Evolutionary conservation across 768 basidiomycete genomes (phyloP).

Genomic region (Butyriboletus loyo): DNA sequence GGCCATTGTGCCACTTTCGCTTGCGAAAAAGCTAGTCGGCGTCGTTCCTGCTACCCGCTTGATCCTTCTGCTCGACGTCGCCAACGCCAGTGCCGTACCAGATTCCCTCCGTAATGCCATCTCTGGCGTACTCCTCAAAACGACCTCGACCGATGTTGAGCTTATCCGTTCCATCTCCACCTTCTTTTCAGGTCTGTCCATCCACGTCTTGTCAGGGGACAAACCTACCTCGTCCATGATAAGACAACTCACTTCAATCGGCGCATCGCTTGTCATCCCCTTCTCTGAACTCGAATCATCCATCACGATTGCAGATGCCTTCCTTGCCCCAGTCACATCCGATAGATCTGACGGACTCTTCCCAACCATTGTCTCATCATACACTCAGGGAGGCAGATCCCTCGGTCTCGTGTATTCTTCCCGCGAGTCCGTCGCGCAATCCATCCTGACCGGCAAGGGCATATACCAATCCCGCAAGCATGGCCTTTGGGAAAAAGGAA

Average conservation of each 20-base stretch:
- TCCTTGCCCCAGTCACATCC: slow-evolving; percentile 76
- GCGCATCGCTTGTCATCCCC: slow-evolving; percentile 69
- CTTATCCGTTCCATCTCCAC: slow-evolving; percentile 73
- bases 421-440: slow-evolving; percentile 75
- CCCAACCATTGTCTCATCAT: slow-evolving; percentile 85
- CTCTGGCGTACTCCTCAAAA: slow-evolving; percentile 79
- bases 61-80: slow-evolving; percentile 71
- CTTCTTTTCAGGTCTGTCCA: slow-evolving; percentile 62
- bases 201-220: slow-evolving; percentile 57
- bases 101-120: slow-evolving; percentile 71
- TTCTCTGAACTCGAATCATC: slow-evolving; percentile 59
- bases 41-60: slow-evolving; percentile 68
- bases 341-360: slow-evolving; percentile 92
- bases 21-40: slow-evolving; percentile 65
- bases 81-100: slow-evolving; percentile 68
- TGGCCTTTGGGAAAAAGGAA: slow-evolving; percentile 95
- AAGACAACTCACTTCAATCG: slow-evolving; percentile 53
- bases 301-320: slow-evolving; percentile 79
- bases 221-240: slow-evolving; percentile 61
- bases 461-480: slow-evolving; percentile 96
- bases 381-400: slow-evolving; percentile 60
- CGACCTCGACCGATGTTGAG: slow-evolving; percentile 67
- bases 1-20: slow-evolving; percentile 68
- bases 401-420: slow-evolving; percentile 98
- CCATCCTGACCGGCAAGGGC: slow-evolving; percentile 84